Evolutionary conservation across 1,284 basidiomycete species (phyloP).

Genomic region (Cutaneotrichosporon sp.): DNA sequence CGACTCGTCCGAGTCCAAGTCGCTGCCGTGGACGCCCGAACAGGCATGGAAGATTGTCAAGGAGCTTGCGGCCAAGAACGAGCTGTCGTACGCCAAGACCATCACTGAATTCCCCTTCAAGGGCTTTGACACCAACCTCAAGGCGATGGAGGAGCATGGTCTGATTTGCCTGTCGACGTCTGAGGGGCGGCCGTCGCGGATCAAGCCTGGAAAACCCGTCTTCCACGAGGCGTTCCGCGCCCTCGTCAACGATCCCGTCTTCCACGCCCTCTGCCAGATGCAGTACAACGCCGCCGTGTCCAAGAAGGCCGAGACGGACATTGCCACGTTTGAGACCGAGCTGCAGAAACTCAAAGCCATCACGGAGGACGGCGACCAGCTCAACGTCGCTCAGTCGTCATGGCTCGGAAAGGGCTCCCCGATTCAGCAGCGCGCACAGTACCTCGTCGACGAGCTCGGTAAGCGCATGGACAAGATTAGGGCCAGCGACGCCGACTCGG

Average conservation of each 20-base stretch:
- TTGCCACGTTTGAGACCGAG: slow-evolving; percentile 71
- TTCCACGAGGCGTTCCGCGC: slow-evolving; percentile 77
- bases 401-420: slow-evolving; percentile 52
- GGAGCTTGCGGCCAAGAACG: slow-evolving; percentile 61
- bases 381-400: slow-evolving; percentile 25
- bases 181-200: slow-evolving; percentile 75
- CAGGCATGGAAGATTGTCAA: slow-evolving; percentile 85
- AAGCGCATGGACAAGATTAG: slow-evolving; percentile 63
- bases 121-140: slow-evolving; percentile 73
- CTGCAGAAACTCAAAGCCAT: slow-evolving; percentile 63
- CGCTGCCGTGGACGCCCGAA: slow-evolving; percentile 72
- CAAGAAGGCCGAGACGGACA: slow-evolving; percentile 58
- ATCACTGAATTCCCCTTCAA: slow-evolving; percentile 86
- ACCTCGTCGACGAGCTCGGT: slow-evolving; percentile 69
- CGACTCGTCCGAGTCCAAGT: slow-evolving; percentile 77
- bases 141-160: slow-evolving; percentile 84
- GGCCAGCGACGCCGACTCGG: slow-evolving; percentile 62
- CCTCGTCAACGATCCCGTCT: slow-evolving; percentile 70
- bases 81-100: slow-evolving; percentile 75
- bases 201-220: slow-evolving; percentile 85
- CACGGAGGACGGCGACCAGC: slow-evolving; percentile 36
- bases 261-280: slow-evolving; percentile 76
- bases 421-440: slow-evolving; percentile 60
- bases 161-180: slow-evolving; percentile 71
- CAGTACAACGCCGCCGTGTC: slow-evolving; percentile 70